Percentiles rank a stretch among this genome's conserved stretches.
Conservation (phyloP, 257 asterid species). For the Euphrasia confusa region DNA sequence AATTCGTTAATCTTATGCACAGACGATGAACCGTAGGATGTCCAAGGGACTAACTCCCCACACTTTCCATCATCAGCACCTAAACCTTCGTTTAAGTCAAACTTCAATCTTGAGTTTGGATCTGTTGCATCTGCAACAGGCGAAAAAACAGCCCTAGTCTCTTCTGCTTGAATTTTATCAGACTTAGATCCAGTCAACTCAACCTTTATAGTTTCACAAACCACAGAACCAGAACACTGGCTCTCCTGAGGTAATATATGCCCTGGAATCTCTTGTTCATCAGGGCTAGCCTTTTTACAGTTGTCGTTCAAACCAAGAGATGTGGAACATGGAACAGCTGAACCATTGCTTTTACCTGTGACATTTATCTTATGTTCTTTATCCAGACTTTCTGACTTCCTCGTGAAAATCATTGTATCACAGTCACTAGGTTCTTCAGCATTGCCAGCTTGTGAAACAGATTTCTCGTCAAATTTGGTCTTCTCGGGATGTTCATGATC, state of each 20-base stretch:
- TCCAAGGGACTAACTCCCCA: conserved; percentile 40
- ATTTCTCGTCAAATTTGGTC: conserved; percentile 20
- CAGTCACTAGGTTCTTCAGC: conserved; percentile 30
- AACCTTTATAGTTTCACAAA: conserved; percentile 23
- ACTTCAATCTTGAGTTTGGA: conserved; percentile 40
- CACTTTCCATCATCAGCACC: conserved; percentile 64
- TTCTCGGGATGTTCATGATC: conserved; percentile 25
- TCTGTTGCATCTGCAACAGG: conserved; percentile 32
- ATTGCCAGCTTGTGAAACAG: conserved; percentile 26
- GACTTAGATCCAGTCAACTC: conserved; percentile 29
- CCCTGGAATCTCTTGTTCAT: conserved; percentile 24
- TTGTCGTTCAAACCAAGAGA: conserved; percentile 27
- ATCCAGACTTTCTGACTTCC: conserved; percentile 27
- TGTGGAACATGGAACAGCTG: conserved; percentile 21
- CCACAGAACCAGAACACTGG: conserved; percentile 23
- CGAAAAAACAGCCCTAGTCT: conserved; percentile 15
- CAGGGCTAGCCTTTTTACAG: conserved; percentile 26
- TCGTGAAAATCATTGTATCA: conserved; percentile 8
- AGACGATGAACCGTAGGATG: conserved; percentile 23
- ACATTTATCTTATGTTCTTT: conserved; percentile 15
- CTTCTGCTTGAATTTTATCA: conserved; percentile 27
- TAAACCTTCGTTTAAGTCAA: conserved; percentile 79
- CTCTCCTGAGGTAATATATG: conserved; percentile 20
- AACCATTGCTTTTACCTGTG: conserved; percentile 24
- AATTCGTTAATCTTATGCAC: conserved; percentile 20